Conservation (phyloP, 768 basidiomycete species). For the Daedaleopsis sinensis region DNA sequence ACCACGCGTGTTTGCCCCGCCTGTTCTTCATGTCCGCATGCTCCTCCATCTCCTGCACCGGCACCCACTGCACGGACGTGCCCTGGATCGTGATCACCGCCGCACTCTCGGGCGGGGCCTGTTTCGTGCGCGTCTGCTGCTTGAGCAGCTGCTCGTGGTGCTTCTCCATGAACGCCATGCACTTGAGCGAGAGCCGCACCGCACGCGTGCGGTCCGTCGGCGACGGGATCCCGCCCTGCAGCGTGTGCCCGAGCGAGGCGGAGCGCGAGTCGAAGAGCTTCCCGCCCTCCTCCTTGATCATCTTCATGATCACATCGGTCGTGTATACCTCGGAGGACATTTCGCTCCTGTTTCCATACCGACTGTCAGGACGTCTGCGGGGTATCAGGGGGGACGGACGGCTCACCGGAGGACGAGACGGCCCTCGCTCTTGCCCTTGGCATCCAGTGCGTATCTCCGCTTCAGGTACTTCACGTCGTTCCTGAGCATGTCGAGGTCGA, state of each 20-base stretch:
- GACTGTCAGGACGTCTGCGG: neutral
- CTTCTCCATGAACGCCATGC: constrained; percentile 92
- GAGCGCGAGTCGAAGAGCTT: constrained; percentile 90
- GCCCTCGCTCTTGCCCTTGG: constrained; percentile 89
- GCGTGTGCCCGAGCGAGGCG: constrained; percentile 95
- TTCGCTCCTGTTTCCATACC: constrained; percentile 65
- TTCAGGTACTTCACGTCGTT: constrained; percentile 89
- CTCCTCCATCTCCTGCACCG: constrained; percentile 79
- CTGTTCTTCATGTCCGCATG: constrained; percentile 93
- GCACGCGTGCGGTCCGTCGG: constrained; percentile 93
- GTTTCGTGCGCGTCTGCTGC: constrained; percentile 54
- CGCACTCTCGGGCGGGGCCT: constrained; percentile 66
- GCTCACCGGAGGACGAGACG: constrained; percentile 87
- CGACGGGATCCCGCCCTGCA: constrained; percentile 95
- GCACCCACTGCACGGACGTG: constrained; percentile 78
- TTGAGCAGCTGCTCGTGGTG: constrained; percentile 62
- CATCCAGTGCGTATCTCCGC: constrained; percentile 82
- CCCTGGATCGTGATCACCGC: constrained; percentile 93
- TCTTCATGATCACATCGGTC: constrained; percentile 89
- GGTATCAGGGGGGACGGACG: constrained; percentile 6
- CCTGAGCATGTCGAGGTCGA: constrained; percentile 78
- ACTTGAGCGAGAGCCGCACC: constrained; percentile 85
- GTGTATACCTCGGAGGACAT: constrained; percentile 86
- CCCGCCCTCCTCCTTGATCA: constrained; percentile 95
- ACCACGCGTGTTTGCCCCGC: constrained; percentile 79